Evolutionary conservation across 73 alveolate species (phyloP).

Genomic region (Stentor roeselii): DNA sequence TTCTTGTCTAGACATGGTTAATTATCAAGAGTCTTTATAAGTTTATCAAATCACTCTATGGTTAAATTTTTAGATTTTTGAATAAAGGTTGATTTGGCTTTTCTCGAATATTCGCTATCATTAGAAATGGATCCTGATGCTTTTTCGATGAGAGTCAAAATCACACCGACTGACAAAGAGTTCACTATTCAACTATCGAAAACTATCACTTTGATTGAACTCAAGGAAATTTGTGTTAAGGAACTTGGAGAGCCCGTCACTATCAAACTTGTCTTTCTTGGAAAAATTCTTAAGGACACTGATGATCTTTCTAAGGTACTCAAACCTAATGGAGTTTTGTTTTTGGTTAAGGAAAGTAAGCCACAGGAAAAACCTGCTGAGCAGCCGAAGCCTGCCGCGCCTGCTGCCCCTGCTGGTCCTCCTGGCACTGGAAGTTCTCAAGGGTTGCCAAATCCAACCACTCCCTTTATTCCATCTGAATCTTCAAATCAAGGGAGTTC

Average conservation of each 20-base stretch:
- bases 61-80: no score
- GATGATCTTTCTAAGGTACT: background rate
- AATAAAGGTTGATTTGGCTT: no score
- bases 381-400: background rate
- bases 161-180: background rate
- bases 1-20: no score
- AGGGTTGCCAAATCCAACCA: background rate
- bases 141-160: background rate
- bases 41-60: no score
- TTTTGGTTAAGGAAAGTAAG: background rate
- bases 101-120: no score
- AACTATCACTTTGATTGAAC: background rate
- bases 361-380: background rate
- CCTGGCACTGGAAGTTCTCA: background rate
- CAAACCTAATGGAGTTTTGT: background rate
- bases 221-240: background rate
- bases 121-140: background rate
- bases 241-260: background rate
- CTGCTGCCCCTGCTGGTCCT: no score
- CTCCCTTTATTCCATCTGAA: no score
- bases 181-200: background rate
- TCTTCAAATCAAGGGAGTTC: background rate
- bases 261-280: background rate
- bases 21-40: no score
- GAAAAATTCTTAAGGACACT: background rate